Conservation (phyloP, 129 eudicot species). For the Pittosporum tobira region DNA sequence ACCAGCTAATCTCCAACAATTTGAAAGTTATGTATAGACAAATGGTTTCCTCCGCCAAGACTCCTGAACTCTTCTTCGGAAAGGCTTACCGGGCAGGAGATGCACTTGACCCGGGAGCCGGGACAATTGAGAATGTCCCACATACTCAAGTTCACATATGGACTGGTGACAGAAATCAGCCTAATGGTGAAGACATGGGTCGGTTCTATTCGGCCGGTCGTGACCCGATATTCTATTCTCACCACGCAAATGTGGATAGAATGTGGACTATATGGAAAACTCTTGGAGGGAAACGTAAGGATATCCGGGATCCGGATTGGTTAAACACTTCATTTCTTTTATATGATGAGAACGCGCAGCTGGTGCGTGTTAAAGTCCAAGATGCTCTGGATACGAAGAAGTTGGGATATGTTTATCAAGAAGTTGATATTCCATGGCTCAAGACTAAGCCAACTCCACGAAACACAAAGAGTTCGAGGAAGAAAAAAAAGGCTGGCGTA, state of each 20-base stretch:
- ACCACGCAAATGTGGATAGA: constrained; percentile 41
- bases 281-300: constrained; percentile 25
- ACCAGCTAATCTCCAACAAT: constrained; percentile 21
- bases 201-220: constrained; percentile 39
- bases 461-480: not conserved
- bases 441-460: not conserved
- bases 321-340: constrained; percentile 14
- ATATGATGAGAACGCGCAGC: constrained; percentile 19
- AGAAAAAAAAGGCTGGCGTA: constrained; percentile 18
- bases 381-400: constrained; percentile 12
- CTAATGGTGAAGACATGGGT: constrained; percentile 38
- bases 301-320: constrained; percentile 34
- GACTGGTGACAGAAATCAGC: constrained; percentile 31
- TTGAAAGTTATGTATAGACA: constrained; percentile 31
- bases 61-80: constrained; percentile 24
- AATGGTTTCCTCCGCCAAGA: constrained; percentile 30
- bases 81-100: constrained; percentile 29
- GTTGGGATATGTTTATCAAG: constrained; percentile 14
- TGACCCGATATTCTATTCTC: constrained; percentile 37
- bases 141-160: constrained; percentile 31
- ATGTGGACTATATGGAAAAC: constrained; percentile 43
- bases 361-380: constrained; percentile 6
- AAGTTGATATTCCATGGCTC: constrained; percentile 8
- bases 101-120: constrained; percentile 17
- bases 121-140: constrained; percentile 33